Percentiles rank a stretch among this genome's conserved stretches.
Evolutionary conservation across 805 yeast genomes (phyloP).

Genomic region (Kodamaea hsintzibuensis): DNA sequence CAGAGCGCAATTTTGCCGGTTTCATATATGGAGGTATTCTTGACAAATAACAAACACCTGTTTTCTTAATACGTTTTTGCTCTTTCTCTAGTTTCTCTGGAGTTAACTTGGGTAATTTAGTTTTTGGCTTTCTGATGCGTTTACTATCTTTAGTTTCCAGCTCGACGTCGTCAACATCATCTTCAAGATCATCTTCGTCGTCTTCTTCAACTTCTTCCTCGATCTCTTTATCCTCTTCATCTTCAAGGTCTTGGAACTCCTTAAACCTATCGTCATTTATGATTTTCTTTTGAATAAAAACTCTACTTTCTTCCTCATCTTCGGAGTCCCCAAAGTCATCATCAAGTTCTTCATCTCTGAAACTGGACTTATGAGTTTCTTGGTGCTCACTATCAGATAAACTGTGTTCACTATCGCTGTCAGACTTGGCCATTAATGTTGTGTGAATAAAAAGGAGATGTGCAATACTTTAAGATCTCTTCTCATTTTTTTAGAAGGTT

Average conservation of each 20-base stretch:
- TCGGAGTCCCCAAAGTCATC: slow-evolving; percentile 12
- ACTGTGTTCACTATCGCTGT: background rate
- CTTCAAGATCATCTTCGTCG: slow-evolving; percentile 14
- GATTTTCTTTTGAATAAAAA: slow-evolving; percentile 9
- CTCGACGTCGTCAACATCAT: slow-evolving; percentile 19
- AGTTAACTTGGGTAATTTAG: slow-evolving; percentile 50
- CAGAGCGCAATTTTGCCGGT: slow-evolving; percentile 84
- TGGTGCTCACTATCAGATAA: background rate
- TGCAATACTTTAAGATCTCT: background rate
- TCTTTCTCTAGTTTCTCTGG: slow-evolving; percentile 56
- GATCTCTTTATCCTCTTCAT: slow-evolving; percentile 9
- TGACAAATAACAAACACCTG: slow-evolving; percentile 93
- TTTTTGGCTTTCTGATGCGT: background rate
- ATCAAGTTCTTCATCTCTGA: slow-evolving; percentile 8
- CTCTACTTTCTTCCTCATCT: slow-evolving; percentile 5
- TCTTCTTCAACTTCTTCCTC: slow-evolving; percentile 13
- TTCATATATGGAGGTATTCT: slow-evolving; percentile 96
- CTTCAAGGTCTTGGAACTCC: slow-evolving; percentile 14
- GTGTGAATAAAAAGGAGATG: background rate
- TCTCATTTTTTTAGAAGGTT: background rate
- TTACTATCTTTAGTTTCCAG: slow-evolving; percentile 5
- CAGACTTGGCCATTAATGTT: background rate
- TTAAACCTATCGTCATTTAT: slow-evolving; percentile 13
- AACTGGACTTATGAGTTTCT: background rate
- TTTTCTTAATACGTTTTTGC: slow-evolving; percentile 56